Conservation (phyloP, 2,329 filamentous ascomycete species). For the Erysiphe neolycopersici region DNA sequence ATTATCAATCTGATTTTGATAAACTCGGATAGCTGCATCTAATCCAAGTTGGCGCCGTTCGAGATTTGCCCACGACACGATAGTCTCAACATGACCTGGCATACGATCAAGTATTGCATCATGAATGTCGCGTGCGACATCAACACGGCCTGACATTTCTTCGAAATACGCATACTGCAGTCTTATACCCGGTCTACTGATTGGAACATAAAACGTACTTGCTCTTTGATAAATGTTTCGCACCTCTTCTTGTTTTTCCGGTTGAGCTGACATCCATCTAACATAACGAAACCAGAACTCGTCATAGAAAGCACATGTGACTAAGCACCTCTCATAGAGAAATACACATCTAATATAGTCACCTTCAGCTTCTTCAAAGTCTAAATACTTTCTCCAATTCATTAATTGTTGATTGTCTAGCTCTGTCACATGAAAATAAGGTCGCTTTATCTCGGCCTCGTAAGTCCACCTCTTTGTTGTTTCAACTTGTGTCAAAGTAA, state of each 20-base stretch:
- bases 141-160: slow-evolving; percentile 51
- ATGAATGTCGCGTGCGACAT: slow-evolving; percentile 65
- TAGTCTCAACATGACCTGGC: slow-evolving; percentile 64
- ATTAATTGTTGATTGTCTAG: slow-evolving; percentile 59
- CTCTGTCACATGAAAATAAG: slow-evolving; percentile 90
- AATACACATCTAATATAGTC: slow-evolving; percentile 50
- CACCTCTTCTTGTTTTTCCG: slow-evolving; percentile 64
- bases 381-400: slow-evolving; percentile 91
- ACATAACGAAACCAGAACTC: slow-evolving; percentile 98
- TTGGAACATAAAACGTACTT: slow-evolving; percentile 59
- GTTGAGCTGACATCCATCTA: slow-evolving; percentile 68
- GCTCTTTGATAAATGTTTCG: slow-evolving; percentile 81
- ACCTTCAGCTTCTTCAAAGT: slow-evolving; percentile 76
- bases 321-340: slow-evolving; percentile 79
- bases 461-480: slow-evolving; percentile 86
- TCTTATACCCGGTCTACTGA: slow-evolving; percentile 59
- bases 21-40: slow-evolving; percentile 60
- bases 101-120: slow-evolving; percentile 48
- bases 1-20: slow-evolving; percentile 56
- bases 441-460: slow-evolving; percentile 80
- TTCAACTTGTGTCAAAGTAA: slow-evolving; percentile 58
- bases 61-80: slow-evolving; percentile 67
- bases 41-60: slow-evolving; percentile 61
- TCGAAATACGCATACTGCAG: slow-evolving; percentile 90
- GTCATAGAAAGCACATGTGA: slow-evolving; percentile 82